Evolutionary conservation across 2,329 filamentous ascomycete genomes (phyloP).

Genomic region (Escovopsis sp.): DNA sequence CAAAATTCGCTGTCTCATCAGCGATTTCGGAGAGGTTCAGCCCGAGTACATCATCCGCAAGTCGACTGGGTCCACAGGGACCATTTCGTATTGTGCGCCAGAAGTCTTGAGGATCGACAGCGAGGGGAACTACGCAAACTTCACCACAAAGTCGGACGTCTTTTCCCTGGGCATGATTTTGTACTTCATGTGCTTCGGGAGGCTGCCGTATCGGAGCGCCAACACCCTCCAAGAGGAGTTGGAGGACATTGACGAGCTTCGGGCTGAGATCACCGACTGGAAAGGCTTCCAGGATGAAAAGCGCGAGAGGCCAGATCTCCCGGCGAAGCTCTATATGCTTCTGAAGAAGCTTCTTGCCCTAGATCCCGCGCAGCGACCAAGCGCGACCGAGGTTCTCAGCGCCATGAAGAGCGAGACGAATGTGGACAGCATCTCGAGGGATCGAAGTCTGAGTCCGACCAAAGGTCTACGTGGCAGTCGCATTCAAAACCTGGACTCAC

Average conservation of each 20-base stretch:
- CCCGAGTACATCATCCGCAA: slow-evolving; percentile 65
- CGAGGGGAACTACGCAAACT: slow-evolving; percentile 69
- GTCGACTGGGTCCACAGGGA: slow-evolving; percentile 86
- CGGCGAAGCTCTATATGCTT: slow-evolving; percentile 71
- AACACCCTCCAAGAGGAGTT: slow-evolving; percentile 81
- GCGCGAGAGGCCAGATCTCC: slow-evolving; percentile 64
- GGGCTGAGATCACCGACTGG: slow-evolving; percentile 79
- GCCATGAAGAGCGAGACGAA: slow-evolving; percentile 57
- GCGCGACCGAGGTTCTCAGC: slow-evolving; percentile 68
- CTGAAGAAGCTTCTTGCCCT: slow-evolving; percentile 69
- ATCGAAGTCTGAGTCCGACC: slow-evolving; percentile 19
- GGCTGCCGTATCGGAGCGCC: slow-evolving; percentile 70
- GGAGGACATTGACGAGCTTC: slow-evolving; percentile 74
- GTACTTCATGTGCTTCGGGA: slow-evolving; percentile 92
- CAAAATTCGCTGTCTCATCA: slow-evolving; percentile 70
- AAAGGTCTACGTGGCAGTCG: slow-evolving; percentile 29
- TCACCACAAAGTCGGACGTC: slow-evolving; percentile 94
- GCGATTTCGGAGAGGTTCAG: slow-evolving; percentile 96
- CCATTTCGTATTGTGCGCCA: slow-evolving; percentile 93
- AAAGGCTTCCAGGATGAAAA: slow-evolving; percentile 69
- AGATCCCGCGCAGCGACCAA: slow-evolving; percentile 62
- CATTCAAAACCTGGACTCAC: slow-evolving; percentile 42
- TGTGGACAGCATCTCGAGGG: slow-evolving; percentile 27
- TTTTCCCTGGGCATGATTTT: slow-evolving; percentile 97
- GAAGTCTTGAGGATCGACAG: slow-evolving; percentile 66